Conservation (phyloP, 768 basidiomycete genomes). For the Mycena leptocephala region DNA sequence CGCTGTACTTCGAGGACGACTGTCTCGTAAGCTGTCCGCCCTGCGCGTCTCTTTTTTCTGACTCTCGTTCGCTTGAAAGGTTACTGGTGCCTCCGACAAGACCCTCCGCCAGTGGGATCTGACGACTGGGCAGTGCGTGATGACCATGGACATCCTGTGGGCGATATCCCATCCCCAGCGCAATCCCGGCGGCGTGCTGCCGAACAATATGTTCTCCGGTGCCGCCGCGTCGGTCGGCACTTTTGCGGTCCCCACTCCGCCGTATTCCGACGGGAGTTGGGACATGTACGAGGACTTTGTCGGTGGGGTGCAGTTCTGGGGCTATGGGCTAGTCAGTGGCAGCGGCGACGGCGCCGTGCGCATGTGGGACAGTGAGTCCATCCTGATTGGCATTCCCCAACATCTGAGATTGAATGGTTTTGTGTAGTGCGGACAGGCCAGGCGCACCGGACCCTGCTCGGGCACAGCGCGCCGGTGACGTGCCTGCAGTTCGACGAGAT, state of each 20-base stretch:
- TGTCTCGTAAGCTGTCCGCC: slow-evolving; percentile 77
- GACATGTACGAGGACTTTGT: slow-evolving; percentile 98
- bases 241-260: slow-evolving; percentile 90
- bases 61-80: slow-evolving; percentile 63
- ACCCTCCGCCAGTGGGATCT: slow-evolving; percentile 99
- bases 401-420: neutral
- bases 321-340: slow-evolving; percentile 96
- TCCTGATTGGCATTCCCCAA: neutral
- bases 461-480: slow-evolving; percentile 95
- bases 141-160: slow-evolving; percentile 99
- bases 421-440: slow-evolving; percentile 95
- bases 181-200: slow-evolving; percentile 54
- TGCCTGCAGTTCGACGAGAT: slow-evolving; percentile 97
- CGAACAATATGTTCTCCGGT: slow-evolving; percentile 67
- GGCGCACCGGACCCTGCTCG: slow-evolving; percentile 92
- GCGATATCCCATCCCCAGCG: slow-evolving; percentile 90
- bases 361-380: slow-evolving; percentile 98
- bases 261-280: slow-evolving; percentile 92
- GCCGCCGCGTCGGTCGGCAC: slow-evolving; percentile 70
- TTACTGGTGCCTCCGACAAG: slow-evolving; percentile 98
- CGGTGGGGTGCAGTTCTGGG: slow-evolving; percentile 98
- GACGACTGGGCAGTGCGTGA: slow-evolving; percentile 96
- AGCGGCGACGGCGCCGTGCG: slow-evolving; percentile 97
- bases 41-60: neutral
- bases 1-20: slow-evolving; percentile 96